These are phyloP conservation scores for Monosiga brevicollis DNA, from an alignment of 78 protist species.

Conservation along the genomic window DNA sequence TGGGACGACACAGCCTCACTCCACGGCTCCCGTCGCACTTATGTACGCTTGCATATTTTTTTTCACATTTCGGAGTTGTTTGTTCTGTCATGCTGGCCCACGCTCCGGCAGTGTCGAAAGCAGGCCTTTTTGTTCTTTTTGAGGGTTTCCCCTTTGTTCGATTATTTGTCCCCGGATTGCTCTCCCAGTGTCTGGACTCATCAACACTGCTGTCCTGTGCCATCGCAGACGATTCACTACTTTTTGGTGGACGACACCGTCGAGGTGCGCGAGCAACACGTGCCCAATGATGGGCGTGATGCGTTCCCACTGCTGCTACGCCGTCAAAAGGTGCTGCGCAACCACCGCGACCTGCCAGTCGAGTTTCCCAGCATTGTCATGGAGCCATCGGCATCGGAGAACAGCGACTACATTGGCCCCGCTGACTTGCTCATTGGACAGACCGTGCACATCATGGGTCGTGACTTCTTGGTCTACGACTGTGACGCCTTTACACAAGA, in stretches of 20 bases:
- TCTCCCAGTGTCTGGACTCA: too few species aligned
- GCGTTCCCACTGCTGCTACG: constrained; percentile 36
- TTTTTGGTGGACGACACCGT: constrained; percentile 43
- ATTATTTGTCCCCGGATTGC: too few species aligned
- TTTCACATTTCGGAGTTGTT: too few species aligned
- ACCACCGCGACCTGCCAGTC: not conserved
- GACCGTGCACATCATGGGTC: not conserved
- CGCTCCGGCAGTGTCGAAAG: too few species aligned
- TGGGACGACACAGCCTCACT: constrained; percentile 43
- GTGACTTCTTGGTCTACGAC: constrained; percentile 18
- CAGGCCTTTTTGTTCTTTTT: too few species aligned
- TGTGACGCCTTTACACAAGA: constrained; percentile 33
- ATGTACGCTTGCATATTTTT: too few species aligned
- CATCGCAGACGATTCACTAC: constrained; percentile 11
- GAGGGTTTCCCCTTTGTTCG: too few species aligned
- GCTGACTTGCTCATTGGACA: not conserved
- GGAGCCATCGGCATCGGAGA: not conserved
- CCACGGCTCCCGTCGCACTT: too few species aligned
- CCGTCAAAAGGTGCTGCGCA: constrained; percentile 20
- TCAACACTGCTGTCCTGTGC: too few species aligned
- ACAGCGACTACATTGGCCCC: not conserved
- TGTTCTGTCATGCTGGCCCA: too few species aligned
- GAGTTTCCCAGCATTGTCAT: not conserved
- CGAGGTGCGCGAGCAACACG: constrained; percentile 27
- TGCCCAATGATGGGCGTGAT: constrained; percentile 56